phyloP scores from a whole-genome alignment of 495 filamentous ascomycete genomes.

The Hyaloscypha bicolor region DNA sequence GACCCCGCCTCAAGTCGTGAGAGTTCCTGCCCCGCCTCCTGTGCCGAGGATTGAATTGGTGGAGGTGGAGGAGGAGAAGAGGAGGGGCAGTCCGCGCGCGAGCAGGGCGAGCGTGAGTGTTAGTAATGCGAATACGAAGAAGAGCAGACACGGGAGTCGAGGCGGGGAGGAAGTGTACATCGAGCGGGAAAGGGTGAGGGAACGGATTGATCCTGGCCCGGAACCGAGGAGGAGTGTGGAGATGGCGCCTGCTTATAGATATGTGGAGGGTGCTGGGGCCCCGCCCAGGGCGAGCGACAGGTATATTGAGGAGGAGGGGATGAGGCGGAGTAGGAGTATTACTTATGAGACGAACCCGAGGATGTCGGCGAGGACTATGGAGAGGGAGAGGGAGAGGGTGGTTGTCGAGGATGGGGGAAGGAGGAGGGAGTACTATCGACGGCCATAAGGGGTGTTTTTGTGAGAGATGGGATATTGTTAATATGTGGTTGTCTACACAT shows the following conservation, averaged over 20 bases:
- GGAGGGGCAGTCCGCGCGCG: slow-evolving; percentile 31
- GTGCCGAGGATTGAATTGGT: slow-evolving; percentile 48
- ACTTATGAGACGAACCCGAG: slow-evolving; percentile 22
- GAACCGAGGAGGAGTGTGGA: slow-evolving; percentile 25
- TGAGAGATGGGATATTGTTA: neutral
- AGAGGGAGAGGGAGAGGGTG: slow-evolving; percentile 25
- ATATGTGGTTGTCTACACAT: neutral
- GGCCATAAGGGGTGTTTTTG: neutral
- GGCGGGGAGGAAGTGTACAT: slow-evolving; percentile 51
- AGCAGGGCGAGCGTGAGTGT: slow-evolving; percentile 25
- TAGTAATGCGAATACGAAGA: slow-evolving; percentile 10
- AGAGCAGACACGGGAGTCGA: slow-evolving; percentile 24
- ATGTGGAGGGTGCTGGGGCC: slow-evolving; percentile 44
- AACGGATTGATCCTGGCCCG: neutral
- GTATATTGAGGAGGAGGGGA: neutral
- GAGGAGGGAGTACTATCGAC: slow-evolving; percentile 30
- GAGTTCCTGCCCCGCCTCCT: slow-evolving; percentile 36
- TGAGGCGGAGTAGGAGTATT: slow-evolving; percentile 23
- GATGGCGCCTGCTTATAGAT: slow-evolving; percentile 46
- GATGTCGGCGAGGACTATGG: slow-evolving; percentile 11
- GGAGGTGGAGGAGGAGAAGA: slow-evolving; percentile 53
- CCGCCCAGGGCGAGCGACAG: neutral
- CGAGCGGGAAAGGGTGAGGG: slow-evolving; percentile 47
- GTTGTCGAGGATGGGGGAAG: slow-evolving; percentile 28
- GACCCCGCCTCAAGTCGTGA: slow-evolving; percentile 10